Evolutionary conservation across 139 green algal species (phyloP), one percentile per base, ranked within the genome.

Genomic region (Coelastrella sp.): DNA sequence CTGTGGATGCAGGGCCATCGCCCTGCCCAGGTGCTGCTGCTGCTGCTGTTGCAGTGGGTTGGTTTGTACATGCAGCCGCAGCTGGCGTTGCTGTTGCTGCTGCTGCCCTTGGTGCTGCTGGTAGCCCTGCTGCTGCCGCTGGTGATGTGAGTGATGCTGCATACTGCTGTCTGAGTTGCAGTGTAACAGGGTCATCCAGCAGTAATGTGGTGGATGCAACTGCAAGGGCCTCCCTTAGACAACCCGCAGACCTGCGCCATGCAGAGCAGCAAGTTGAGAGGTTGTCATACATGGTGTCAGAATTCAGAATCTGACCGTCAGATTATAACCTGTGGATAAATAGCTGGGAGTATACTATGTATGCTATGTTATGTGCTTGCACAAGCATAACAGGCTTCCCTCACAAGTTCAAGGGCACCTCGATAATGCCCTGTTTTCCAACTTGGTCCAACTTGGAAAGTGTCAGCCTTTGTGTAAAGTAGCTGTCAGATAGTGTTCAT

Each of bases 71-170:
- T 76, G 61, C 80, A 75, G 80, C 58, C 58, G 59, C 59, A 61
- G 7, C 80, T 77, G 22, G 22, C 56, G n/a, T 3, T 84, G 78
- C 4, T 20, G 13, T 65, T 32, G 3, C 23, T 64, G 32, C 14
- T 61, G 64, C 86, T 98, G 92, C 95, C 95, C 98, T 10, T 95
- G 94, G 88, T 98, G 96, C 80, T 95, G 88, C 56, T 97, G 90
- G 58, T 95, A 47, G 32, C 32, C 32, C 32, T 95, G 98, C 13
- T 95, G 94, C 90, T 98, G 96, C 83, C 94, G 88, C 56, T 97
- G 90, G 58, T 95, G 96, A 73, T 97, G 74, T 19, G 7, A 58
- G 7, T 57, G 74, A 3, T 59, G 74, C 7, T 80, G 74, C 68
- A 76, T 76, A 76, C 19, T 80, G n/a, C 3, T 58, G 57, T 13